Base-by-base conservation (phyloP, 2,329 filamentous ascomycete genomes). In the Cadophora sp. region DNA sequence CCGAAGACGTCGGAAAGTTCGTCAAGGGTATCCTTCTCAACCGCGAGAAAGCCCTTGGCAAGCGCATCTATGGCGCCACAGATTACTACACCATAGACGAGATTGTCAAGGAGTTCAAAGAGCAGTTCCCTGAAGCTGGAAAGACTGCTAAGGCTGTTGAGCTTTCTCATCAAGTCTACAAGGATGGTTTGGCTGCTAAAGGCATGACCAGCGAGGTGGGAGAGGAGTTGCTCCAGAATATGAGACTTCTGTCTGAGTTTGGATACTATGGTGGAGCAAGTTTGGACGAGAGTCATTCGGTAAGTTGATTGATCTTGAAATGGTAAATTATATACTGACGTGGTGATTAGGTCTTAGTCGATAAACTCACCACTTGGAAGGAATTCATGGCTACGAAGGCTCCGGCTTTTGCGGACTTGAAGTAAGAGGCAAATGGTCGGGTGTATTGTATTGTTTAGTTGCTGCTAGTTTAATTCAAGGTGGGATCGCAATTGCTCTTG, bases 151-250 rank as follows among this genome's bases (percentile, higher is more conserved):
- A 67, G 11, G 79, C 73, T 70, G 66, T 73, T 27, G 73, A 81
- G 70, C 59, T 81, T 48, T 75, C 81, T 4, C 77, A 79, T 20
- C 80, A 81, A 9, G 73, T 73, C n/a, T 87, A 80, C 74, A 80
- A 80, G 68, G 73, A 72, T 8, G 75, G 73, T 27, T 64, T 82
- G 66, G 75, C 66, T n/a, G 59, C 72, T 16, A 61, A 62, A n/a
- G 80, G 81, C 8, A 60, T 80, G 69, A 79, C 81, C 1, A 78
- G 80, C 11, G 76, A 78, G 27, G 76, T 78, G 71, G 78, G 79
- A 22, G 78, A 83, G 65, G 85, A 88, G 74, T 65, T 87, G 73
- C 76, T 83, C 41, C 82, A 87, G 75, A 88, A 85, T 67, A 82
- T 85, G 75, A 76, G 81, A 48, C 77, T 88, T 56, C 75, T 87